Base-by-base conservation (phyloP, 2,329 filamentous ascomycete species). In the Catunica adiposa region DNA sequence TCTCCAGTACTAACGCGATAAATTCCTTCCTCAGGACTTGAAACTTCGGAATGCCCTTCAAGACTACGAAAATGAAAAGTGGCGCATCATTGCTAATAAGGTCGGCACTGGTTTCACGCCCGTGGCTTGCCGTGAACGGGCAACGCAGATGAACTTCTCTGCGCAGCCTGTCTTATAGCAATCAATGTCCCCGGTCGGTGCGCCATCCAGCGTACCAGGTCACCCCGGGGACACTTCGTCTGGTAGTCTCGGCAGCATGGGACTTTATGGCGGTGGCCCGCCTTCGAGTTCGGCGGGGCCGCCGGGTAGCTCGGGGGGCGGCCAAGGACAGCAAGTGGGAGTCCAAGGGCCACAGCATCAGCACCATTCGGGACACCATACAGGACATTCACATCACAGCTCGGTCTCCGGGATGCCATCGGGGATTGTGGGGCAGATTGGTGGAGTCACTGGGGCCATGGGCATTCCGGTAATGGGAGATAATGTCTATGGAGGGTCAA, bases 71-170 rank as follows among this genome's bases (percentile, higher is more conserved):
- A 86, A 84, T 70, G 89, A 95, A 68, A 88, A 88, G 66, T 96
- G 89, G 89, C 84, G 88, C 62, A 87, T 94, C 64, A 82, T 95
- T 60, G 84, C 89, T 58, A 85, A 86, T 64, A 95, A 94, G 70
- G 84, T 96, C 63, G 89, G 89, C 59, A 86, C 83, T 53, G 89
- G 89, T 50, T 94, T 94, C 66, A 92, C 88, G 38, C 86, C 89
- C 42, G 79, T 81, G 37, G 87, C 89, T 47, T 96, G 89, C 70
- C 84, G 84, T 67, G 88, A 94, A 64, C 84, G 88, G 63, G 83
- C 82, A 31, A 71, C 77, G 58, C 78, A 87, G 68, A 68, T 89
- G 46, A 63, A 70, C 40, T 44, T 57, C 14, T 42, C 52, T 42
- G 73, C 70, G 37, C 73, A 71, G 61, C 66, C 67, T 51, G 56